Conservation (phyloP, 306 rosid species). For the Trifolium subterraneum region DNA sequence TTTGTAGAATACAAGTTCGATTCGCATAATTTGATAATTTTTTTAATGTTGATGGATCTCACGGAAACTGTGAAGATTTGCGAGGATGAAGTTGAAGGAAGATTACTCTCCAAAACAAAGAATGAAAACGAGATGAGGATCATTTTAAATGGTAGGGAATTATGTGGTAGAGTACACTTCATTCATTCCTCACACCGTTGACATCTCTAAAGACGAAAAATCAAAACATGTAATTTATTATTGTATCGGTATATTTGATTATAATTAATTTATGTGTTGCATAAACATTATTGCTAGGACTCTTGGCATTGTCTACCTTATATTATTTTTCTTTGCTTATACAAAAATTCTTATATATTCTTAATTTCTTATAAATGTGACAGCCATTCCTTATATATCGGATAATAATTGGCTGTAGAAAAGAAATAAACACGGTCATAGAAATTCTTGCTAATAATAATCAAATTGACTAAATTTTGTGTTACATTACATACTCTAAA, state of each 20-base stretch:
- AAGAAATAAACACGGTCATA: constrained; percentile 26
- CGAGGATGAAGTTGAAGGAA: too few relatives aligned
- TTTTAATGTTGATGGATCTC: too few relatives aligned
- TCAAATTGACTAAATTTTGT: background rate
- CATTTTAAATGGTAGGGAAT: too few relatives aligned
- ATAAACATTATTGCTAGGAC: background rate
- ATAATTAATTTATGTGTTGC: background rate
- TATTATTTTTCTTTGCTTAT: background rate
- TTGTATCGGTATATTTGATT: background rate
- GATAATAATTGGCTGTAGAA: constrained; percentile 5
- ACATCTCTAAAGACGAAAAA: too few relatives aligned
- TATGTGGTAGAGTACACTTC: too few relatives aligned
- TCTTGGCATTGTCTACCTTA: background rate
- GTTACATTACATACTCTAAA: constrained; percentile 6
- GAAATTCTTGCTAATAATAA: background rate
- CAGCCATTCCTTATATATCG: background rate
- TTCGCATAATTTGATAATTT: too few relatives aligned
- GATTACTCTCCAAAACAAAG: too few relatives aligned
- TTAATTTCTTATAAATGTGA: background rate
- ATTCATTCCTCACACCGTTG: too few relatives aligned
- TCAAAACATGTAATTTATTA: too few relatives aligned
- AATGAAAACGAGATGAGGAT: too few relatives aligned
- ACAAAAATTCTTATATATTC: background rate
- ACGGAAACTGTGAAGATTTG: too few relatives aligned
- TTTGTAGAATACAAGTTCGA: too few relatives aligned